Evolutionary conservation across 192 early-diverging fungal genomes (phyloP), one percentile per base, ranked within the genome.

Genomic region (Umbelopsis sp.): DNA sequence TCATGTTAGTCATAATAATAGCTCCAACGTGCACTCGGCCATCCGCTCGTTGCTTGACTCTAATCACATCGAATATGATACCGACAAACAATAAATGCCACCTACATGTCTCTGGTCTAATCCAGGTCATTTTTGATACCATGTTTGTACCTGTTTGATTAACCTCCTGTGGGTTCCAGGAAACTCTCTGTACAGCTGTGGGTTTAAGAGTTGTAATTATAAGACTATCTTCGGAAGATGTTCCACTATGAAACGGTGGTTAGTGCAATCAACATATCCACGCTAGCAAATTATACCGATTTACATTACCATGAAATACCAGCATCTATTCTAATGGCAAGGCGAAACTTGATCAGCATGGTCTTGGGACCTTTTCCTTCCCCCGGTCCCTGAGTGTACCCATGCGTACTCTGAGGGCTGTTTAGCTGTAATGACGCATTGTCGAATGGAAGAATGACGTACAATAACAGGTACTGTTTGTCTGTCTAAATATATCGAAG

Each of bases 271-370:
- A 62, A 20, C 31, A n/a, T 6, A 62, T 62, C 29, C 1, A 2
- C 4, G 38, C 0, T 11, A 41, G 3, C 20, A 32, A 62, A 29
- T 0, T 0, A 32, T 12, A 26, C 14, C 10, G 4, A 9, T 10
- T 34, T 17, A 34, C 8, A 59, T 72, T 81, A 92, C 89, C 90
- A 89, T 71, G 82, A 74, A 14, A 91, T 83, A 7, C 90, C 92
- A 20, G 91, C 86, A 75, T 93, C 91, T 54, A 95, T 86, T 70
- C 90, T 88, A 71, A 95, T 84, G 5, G 93, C 89, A 79, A 95
- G 84, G 52, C 83, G 75, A 73, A 95, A 95, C 65, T 84, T 85
- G 34, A 87, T 76, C 11, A 85, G 73, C 53, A 82, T 72, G n/a
- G 84, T 82, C 36, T 74, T 82, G 24, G 83, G 72, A 0, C 89